These are phyloP conservation scores for Dipteronia dyeriana DNA, from an alignment of 345 rosid species.

Conservation along the genomic window DNA sequence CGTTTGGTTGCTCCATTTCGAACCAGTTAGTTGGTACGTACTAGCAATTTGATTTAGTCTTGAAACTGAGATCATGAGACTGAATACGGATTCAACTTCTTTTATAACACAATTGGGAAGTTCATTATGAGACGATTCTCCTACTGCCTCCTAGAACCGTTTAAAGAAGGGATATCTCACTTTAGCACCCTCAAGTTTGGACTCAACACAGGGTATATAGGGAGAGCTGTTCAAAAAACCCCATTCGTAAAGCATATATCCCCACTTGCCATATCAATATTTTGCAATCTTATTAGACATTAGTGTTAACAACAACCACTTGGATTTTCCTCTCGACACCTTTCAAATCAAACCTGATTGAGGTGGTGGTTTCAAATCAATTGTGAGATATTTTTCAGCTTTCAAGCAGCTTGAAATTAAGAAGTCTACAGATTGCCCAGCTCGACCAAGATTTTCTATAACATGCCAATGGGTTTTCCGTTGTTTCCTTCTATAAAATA, in stretches of 20 bases:
- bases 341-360: neutral
- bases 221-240: too few relatives aligned
- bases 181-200: too few relatives aligned
- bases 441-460: neutral
- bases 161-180: too few relatives aligned
- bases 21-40: too few relatives aligned
- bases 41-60: too few relatives aligned
- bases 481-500: neutral
- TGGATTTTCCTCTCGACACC: neutral
- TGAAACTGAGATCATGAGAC: too few relatives aligned
- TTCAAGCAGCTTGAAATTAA: neutral
- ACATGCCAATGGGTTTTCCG: neutral
- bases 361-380: neutral
- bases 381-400: neutral
- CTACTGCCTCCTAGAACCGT: too few relatives aligned
- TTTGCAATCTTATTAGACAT: neutral
- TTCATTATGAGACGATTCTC: too few relatives aligned
- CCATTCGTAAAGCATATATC: neutral
- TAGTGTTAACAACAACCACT: neutral
- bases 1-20: slow-evolving; percentile 1
- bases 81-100: too few relatives aligned
- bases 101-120: too few relatives aligned
- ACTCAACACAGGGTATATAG: too few relatives aligned
- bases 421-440: neutral
- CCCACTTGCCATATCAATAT: neutral